These are phyloP conservation scores for Penicillium malachiteum DNA, from an alignment of 495 filamentous ascomycete genomes.

Conservation along the genomic window DNA sequence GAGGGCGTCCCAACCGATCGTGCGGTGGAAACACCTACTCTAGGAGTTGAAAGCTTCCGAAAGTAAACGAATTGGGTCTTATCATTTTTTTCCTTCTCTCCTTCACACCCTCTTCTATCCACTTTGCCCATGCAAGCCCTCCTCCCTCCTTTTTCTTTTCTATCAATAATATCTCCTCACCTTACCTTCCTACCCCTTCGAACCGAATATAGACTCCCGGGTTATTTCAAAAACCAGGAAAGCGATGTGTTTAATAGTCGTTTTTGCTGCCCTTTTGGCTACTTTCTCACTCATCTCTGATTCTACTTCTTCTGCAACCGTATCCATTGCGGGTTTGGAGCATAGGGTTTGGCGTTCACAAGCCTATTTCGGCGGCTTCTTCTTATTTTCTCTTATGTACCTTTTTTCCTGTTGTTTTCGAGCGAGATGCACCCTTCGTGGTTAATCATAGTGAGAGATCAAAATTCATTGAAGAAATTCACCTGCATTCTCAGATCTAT, in stretches of 20 bases:
- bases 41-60: constrained; percentile 83
- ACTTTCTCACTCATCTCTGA: constrained; percentile 2
- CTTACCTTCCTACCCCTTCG: background rate
- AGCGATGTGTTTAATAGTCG: constrained; percentile 10
- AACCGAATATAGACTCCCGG: constrained; percentile 19
- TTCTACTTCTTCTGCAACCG: constrained; percentile 10
- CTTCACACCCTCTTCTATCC: background rate
- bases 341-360: constrained; percentile 28
- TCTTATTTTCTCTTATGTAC: constrained; percentile 6
- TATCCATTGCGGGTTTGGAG: constrained; percentile 27
- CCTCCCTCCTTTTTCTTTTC: background rate
- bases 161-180: background rate
- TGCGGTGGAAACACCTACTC: constrained; percentile 81
- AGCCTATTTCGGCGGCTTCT: constrained; percentile 10
- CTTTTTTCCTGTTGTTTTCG: constrained; percentile 12
- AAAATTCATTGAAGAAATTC: background rate
- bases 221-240: background rate
- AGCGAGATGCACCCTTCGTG: constrained; percentile 10
- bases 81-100: background rate
- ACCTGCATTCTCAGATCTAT: background rate
- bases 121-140: background rate
- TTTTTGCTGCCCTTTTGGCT: constrained; percentile 1
- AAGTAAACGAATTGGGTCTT: constrained; percentile 30
- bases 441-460: background rate
- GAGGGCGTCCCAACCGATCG: constrained; percentile 78